These are phyloP conservation scores for apple (Malus domestica) DNA, from an alignment of 306 rosid genomes.

Conservation along the genomic window ASM211411v1 NC_041804.1:5683001-5683500, in stretches of 20 bases:
- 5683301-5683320: slow-evolving; percentile 66
- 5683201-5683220: slow-evolving; percentile 80
- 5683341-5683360: slow-evolving; percentile 21
- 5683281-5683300: slow-evolving; percentile 80
- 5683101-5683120: slow-evolving; percentile 86
- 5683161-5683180: slow-evolving; percentile 84
- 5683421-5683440: slow-evolving; percentile 76
- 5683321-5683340: slow-evolving; percentile 68
- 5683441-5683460: slow-evolving; percentile 66
- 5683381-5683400: slow-evolving; percentile 87
- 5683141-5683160: slow-evolving; percentile 91
- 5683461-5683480: slow-evolving; percentile 37
- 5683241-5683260: slow-evolving; percentile 70
- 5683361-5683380: slow-evolving; percentile 49
- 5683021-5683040: slow-evolving; percentile 81
- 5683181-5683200: slow-evolving; percentile 94
- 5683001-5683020: slow-evolving; percentile 70
- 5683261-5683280: slow-evolving; percentile 72
- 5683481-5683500: slow-evolving; percentile 12
- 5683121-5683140: slow-evolving; percentile 95
- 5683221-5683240: slow-evolving; percentile 68
- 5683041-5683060: slow-evolving; percentile 96
- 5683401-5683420: slow-evolving; percentile 93
- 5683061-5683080: slow-evolving; percentile 57
- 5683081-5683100: slow-evolving; percentile 41